These are phyloP conservation scores for Grosmannia penicillata DNA, from an alignment of 2,329 filamentous ascomycete species.

Conservation along the genomic window DNA sequence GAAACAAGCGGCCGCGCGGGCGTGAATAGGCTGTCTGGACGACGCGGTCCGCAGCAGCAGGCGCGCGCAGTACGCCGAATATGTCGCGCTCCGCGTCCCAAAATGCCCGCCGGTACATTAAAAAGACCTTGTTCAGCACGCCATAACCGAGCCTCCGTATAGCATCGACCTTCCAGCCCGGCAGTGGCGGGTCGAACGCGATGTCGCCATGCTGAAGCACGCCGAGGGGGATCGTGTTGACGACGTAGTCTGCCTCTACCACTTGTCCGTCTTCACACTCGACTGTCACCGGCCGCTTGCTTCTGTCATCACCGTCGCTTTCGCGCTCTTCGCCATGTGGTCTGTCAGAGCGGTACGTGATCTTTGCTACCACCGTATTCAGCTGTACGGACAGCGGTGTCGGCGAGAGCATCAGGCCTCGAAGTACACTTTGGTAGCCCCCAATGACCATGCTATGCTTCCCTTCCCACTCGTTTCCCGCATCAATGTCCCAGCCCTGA, in stretches of 20 bases:
- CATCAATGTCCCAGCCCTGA: slow-evolving; percentile 89
- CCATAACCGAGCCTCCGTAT: slow-evolving; percentile 83
- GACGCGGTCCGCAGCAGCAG: slow-evolving; percentile 49
- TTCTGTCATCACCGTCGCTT: not conserved
- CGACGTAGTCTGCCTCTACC: slow-evolving; percentile 77
- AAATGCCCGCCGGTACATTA: slow-evolving; percentile 80
- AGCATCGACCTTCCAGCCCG: slow-evolving; percentile 67
- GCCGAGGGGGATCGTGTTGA: slow-evolving; percentile 79
- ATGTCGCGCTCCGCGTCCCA: slow-evolving; percentile 88
- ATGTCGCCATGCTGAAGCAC: slow-evolving; percentile 75
- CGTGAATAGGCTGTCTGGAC: slow-evolving; percentile 65
- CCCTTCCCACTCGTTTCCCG: slow-evolving; percentile 94
- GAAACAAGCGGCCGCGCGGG: slow-evolving; percentile 80
- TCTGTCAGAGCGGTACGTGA: slow-evolving; percentile 40
- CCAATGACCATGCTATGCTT: slow-evolving; percentile 87
- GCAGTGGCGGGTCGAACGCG: slow-evolving; percentile 80
- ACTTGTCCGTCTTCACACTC: slow-evolving; percentile 64
- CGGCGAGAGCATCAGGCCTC: slow-evolving; percentile 67
- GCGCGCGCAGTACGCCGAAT: slow-evolving; percentile 76
- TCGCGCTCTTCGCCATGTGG: not conserved
- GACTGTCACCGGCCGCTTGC: slow-evolving; percentile 25
- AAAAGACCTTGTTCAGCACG: slow-evolving; percentile 83
- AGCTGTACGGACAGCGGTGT: slow-evolving; percentile 63
- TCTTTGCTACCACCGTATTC: slow-evolving; percentile 55
- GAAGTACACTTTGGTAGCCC: slow-evolving; percentile 86